Conservation (phyloP, 2,329 filamentous ascomycete species). For the Penicillium sp. region DNA sequence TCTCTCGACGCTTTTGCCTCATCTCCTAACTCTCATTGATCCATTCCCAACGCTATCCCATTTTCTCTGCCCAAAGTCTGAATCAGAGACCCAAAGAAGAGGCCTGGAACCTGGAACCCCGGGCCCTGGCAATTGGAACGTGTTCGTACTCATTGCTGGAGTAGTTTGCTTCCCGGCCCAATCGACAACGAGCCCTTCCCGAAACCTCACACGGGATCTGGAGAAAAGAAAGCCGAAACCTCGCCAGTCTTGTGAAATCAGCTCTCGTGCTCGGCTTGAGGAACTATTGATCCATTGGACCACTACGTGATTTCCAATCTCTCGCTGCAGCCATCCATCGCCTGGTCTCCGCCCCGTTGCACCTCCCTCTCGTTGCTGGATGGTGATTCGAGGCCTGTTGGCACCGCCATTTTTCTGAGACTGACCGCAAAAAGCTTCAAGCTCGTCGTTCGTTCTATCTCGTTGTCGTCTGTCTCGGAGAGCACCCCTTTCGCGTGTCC, state of each 20-base stretch:
- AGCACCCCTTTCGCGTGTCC: constrained; percentile 28
- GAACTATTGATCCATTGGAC: constrained; percentile 20
- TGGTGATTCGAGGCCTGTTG: constrained; percentile 40
- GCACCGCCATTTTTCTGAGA: constrained; percentile 35
- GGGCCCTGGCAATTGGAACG: constrained; percentile 4
- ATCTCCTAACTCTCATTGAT: not conserved
- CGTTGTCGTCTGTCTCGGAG: constrained; percentile 36
- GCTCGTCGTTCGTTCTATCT: constrained; percentile 46
- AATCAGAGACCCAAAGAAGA: constrained; percentile 1
- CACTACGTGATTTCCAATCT: constrained; percentile 23
- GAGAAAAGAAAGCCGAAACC: constrained; percentile 29
- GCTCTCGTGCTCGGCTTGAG: constrained; percentile 22
- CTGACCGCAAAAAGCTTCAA: constrained; percentile 34
- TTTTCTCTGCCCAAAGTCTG: not conserved
- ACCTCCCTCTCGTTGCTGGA: constrained; percentile 28
- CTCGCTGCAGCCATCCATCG: constrained; percentile 36
- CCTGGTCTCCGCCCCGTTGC: constrained; percentile 30
- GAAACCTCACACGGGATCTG: constrained; percentile 24
- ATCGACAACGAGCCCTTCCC: constrained; percentile 36
- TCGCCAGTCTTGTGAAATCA: constrained; percentile 21
- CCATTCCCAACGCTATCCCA: not conserved
- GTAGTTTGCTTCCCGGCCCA: constrained; percentile 41
- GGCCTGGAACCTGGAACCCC: not conserved
- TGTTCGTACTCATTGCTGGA: constrained; percentile 42
- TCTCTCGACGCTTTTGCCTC: constrained; percentile 15